Conservation (phyloP, 1,139 yeast genomes). For the Candida labiduridarum region DNA sequence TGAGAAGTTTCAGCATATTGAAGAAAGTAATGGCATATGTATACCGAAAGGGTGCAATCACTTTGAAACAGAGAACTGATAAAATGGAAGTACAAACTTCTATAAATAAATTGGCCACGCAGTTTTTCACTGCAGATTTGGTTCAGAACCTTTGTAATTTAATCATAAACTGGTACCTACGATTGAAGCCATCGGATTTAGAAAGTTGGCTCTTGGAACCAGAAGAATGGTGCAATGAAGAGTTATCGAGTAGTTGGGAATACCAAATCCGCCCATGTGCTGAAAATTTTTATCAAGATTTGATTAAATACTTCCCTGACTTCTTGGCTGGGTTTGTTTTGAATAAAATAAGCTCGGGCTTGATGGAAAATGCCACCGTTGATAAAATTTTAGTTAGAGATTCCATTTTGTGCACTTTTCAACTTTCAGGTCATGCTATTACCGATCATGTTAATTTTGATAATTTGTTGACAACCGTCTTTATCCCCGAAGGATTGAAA, state of each 20-base stretch:
- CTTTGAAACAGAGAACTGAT: constrained; percentile 65
- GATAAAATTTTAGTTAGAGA: constrained; percentile 70
- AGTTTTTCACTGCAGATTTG: constrained; percentile 59
- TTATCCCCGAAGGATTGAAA: constrained; percentile 67
- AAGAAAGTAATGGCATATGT: constrained; percentile 65
- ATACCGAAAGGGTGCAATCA: constrained; percentile 66
- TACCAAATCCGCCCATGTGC: constrained; percentile 87
- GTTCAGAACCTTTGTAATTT: constrained; percentile 63
- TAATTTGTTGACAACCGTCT: constrained; percentile 53
- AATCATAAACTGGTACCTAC: constrained; percentile 71
- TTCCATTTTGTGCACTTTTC: constrained; percentile 79
- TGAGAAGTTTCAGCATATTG: constrained; percentile 68
- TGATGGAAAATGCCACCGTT: constrained; percentile 37
- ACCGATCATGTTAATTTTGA: constrained; percentile 68
- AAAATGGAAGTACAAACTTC: constrained; percentile 63
- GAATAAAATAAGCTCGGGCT: constrained; percentile 59
- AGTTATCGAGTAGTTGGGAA: constrained; percentile 77
- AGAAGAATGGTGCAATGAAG: constrained; percentile 90
- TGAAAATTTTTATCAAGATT: constrained; percentile 78
- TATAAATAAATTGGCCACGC: constrained; percentile 49
- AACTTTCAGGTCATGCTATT: constrained; percentile 70
- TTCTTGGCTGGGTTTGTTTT: constrained; percentile 63
- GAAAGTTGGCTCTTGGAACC: constrained; percentile 86
- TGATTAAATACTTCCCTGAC: constrained; percentile 65
- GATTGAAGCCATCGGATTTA: constrained; percentile 71